These are phyloP conservation scores for Paramyrothecium roridum DNA, from an alignment of 2,329 filamentous ascomycete genomes.

Conservation along the genomic window DNA sequence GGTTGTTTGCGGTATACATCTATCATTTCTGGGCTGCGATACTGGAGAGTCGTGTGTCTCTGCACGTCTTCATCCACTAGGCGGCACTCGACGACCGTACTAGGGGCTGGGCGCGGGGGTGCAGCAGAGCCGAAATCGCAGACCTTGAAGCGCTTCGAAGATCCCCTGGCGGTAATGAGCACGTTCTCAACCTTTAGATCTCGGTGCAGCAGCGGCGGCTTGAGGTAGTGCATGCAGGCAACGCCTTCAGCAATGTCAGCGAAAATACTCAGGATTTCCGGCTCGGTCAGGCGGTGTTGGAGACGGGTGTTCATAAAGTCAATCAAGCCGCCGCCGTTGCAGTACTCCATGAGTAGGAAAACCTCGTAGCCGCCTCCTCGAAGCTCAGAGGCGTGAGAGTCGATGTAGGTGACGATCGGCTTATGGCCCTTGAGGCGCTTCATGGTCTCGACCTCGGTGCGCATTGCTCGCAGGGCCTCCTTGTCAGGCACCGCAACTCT, in stretches of 20 bases:
- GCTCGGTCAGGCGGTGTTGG: constrained; percentile 94
- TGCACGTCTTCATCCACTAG: constrained; percentile 96
- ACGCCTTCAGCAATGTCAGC: constrained; percentile 93
- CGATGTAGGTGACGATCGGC: constrained; percentile 96
- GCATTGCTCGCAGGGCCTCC: constrained; percentile 90
- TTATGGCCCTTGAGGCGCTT: constrained; percentile 97
- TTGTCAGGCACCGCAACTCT: constrained; percentile 96
- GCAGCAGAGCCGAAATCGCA: constrained; percentile 97
- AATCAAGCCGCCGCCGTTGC: constrained; percentile 89
- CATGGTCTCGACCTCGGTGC: constrained; percentile 99
- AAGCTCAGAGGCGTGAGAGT: constrained; percentile 94
- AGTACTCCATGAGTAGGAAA: constrained; percentile 97
- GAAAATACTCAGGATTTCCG: constrained; percentile 96
- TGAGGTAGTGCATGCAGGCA: constrained; percentile 98
- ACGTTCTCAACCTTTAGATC: constrained; percentile 99
- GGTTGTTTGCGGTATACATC: constrained; percentile 96
- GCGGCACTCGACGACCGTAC: constrained; percentile 82
- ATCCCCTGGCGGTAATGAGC: constrained; percentile 69
- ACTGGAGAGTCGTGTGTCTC: constrained; percentile 94
- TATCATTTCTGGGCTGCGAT: constrained; percentile 97
- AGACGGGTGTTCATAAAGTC: constrained; percentile 99
- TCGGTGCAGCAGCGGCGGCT: constrained; percentile 85
- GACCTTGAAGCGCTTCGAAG: constrained; percentile 81
- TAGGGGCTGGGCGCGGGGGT: constrained; percentile 77
- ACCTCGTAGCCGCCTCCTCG: constrained; percentile 95